Base-by-base conservation (phyloP, 345 rosid genomes). In the Euphorbia tirucalli region DNA sequence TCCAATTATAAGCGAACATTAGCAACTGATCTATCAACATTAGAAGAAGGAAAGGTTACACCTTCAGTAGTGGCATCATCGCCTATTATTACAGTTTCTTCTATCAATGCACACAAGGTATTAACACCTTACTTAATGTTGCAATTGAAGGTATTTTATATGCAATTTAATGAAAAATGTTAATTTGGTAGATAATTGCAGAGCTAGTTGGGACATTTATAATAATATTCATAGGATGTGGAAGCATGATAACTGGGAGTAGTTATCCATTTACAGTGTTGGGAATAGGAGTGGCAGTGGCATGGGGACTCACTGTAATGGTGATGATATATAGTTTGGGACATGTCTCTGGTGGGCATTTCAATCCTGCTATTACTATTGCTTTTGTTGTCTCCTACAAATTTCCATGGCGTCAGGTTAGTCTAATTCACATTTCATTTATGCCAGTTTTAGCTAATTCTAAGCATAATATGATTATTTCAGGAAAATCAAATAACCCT, bases 331-430 rank as follows among this genome's bases (percentile, higher is more conserved):
- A 83, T 50, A 56, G 85, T 19, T 44, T 80, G 2, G 87, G 91
- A 11, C 89, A 82, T 62, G 70, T 87, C 57, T 85, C 86, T 1
- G 89, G 91, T 43, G 86, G 84, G 59, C 87, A 87, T 78, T 80
- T 83, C 74, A 87, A 87, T 49, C 89, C 85, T n/a, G 85, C 86
- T 18, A 79, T 87, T 30, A 82, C 86, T 19, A 63, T 85, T 50
- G 86, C 85, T 27, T 75, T 85, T 30, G 85, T 84, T 0, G 57
- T 75, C n/a, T 71, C 65, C 3, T 64, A 66, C 30, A 77, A 75
- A 44, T 83, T 85, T 49, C 84, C 87, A 2, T 74, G 79, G 75
- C 41, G 18, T 66, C 79, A 79, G 71, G 89, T 81, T 7, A 75
- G 74, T 48, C 15, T 44, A 3, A 37, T 37, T 37, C n/a, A n/a